Conservation (phyloP, 345 rosid species). For the Eucalyptus urophylla region DNA sequence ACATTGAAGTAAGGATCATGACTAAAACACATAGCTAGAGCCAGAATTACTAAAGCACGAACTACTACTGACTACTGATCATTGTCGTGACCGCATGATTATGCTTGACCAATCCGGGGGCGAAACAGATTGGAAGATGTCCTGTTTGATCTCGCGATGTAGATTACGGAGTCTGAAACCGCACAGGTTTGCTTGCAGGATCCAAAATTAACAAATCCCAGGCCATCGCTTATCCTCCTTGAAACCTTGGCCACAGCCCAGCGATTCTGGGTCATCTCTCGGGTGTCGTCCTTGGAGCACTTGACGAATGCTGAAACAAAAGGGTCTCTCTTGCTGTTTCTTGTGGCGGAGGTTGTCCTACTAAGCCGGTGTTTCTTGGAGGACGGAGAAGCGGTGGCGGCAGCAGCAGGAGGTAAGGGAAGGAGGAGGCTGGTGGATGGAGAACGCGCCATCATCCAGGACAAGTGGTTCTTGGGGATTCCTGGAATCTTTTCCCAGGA, state of each 20-base stretch:
- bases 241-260: background rate
- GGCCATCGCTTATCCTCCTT: conserved; percentile 20
- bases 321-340: background rate
- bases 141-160: background rate
- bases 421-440: background rate
- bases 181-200: conserved; percentile 1
- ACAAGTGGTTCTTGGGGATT: background rate
- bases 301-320: background rate
- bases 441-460: background rate
- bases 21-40: background rate
- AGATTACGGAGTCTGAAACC: background rate
- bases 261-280: background rate
- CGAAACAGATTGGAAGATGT: background rate
- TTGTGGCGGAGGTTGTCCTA: background rate
- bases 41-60: background rate
- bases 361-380: background rate
- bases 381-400: background rate
- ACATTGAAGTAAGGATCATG: background rate
- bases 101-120: background rate
- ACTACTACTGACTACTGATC: background rate
- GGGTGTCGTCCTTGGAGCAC: background rate
- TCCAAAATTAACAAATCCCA: background rate
- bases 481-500: conserved; percentile 6
- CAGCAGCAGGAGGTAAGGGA: background rate
- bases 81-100: background rate